Base-by-base conservation (phyloP, 1,139 yeast species). In the Blastobotrys serpentis region DNA sequence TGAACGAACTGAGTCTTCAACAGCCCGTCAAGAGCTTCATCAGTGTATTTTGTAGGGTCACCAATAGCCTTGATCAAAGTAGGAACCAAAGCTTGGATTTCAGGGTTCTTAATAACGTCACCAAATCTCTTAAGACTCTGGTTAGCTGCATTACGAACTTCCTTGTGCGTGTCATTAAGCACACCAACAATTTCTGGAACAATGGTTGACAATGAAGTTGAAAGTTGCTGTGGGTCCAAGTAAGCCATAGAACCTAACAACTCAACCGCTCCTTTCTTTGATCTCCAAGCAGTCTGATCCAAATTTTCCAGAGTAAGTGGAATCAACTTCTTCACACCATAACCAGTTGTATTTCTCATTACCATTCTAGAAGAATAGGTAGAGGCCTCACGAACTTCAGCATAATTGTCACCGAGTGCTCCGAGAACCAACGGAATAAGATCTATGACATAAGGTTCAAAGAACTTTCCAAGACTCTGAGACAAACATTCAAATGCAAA, bases 121-220 rank as follows among this genome's bases (percentile, higher is more conserved):
- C 98, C 98, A 63, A 94, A 92, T 63, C 90, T 77, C 64, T 86
- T 86, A 67, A 92, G 74, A 2, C 97, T 80, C 57, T 79, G 84
- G 64, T 87, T 96, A 1, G 97, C 98, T 1, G 98, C 95, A 60
- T 85, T 87, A 56, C 99, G 78, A 22, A 92, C 98, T 64, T 92
- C 98, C 64, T 90, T 90, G 67, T 92, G 99, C 0, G 97, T 81
- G 59, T 92, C 98, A 62, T 87, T 90, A 63, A 94, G 74, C 17
- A 90, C 96, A 57, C 95, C 92, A 49, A 92, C 98, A 69, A 92
- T 88, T 64, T 90, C 96, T 1, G 99, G 99, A 53, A 92, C 87
- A 69, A 92, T 90, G 0, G 82, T 80, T 0, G 96, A 86, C 59
- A 92, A 74, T 0, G 96, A 88, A 0, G 90, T 79, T 3, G 98